Evolutionary conservation across 2,329 filamentous ascomycete genomes (phyloP).

Genomic region (Epichloe amarillans): DNA sequence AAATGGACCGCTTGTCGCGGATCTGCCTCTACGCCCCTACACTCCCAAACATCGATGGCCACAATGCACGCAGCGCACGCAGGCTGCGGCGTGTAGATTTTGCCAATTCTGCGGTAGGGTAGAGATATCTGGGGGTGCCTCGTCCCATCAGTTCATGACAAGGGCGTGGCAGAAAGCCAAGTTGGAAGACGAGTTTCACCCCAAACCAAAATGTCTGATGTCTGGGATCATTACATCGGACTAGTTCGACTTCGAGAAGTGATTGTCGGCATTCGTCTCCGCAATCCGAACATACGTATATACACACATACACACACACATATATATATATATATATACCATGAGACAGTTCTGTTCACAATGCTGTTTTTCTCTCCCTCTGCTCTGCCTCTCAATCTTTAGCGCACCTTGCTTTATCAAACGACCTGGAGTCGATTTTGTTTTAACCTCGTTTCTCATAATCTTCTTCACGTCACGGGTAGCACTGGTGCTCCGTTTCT

Average conservation of each 20-base stretch:
- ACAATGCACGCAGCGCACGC: not conserved
- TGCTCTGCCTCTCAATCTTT: not conserved
- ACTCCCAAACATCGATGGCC: not conserved
- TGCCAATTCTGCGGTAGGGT: not conserved
- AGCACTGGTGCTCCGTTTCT: not conserved
- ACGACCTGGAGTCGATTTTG: constrained; percentile 3
- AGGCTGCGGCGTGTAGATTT: not conserved
- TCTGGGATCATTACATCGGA: not conserved
- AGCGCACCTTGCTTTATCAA: not conserved
- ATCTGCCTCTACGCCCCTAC: not conserved
- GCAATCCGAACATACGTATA: not conserved
- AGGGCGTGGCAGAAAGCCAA: not conserved
- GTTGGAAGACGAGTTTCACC: constrained; percentile 1
- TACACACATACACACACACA: not conserved
- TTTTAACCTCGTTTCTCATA: not conserved
- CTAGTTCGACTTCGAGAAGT: not conserved
- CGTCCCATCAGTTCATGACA: not conserved
- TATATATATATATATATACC: too few relatives aligned
- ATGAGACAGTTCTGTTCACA: too few relatives aligned
- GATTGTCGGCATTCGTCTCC: not conserved
- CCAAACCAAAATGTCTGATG: not conserved
- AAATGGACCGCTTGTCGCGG: not conserved
- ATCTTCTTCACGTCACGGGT: not conserved
- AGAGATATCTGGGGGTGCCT: not conserved
- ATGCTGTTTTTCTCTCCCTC: too few relatives aligned